phyloP scores from a whole-genome alignment of 2,329 filamentous ascomycete species.

The Cercospora zeae-maydis region DNA sequence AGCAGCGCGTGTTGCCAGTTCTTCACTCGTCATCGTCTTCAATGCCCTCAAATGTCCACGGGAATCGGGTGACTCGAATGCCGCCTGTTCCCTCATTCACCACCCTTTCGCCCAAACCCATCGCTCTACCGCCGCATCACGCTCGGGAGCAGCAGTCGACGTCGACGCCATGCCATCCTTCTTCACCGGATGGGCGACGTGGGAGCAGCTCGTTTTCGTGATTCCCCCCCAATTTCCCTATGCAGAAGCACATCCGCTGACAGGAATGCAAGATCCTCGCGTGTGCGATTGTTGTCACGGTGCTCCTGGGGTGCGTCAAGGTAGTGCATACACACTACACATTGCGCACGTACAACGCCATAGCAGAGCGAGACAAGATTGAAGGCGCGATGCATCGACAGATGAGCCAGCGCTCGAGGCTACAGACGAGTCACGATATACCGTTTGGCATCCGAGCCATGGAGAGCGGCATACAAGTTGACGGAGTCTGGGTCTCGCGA shows the following conservation, averaged over 20 bases:
- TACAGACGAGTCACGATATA: constrained; percentile 51
- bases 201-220: constrained; percentile 90
- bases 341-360: constrained; percentile 41
- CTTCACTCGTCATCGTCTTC: not conserved
- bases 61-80: not conserved
- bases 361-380: constrained; percentile 32
- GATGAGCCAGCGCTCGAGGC: constrained; percentile 30
- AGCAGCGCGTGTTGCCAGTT: not conserved
- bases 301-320: constrained; percentile 65
- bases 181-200: constrained; percentile 64
- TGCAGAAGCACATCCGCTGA: constrained; percentile 29
- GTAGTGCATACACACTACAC: constrained; percentile 48
- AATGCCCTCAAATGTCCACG: not conserved
- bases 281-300: constrained; percentile 65
- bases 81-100: not conserved
- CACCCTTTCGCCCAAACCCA: not conserved
- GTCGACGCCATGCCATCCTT: constrained; percentile 38
- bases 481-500: constrained; percentile 64
- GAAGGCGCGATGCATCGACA: constrained; percentile 35
- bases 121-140: not conserved
- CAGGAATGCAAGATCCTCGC: constrained; percentile 61
- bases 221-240: constrained; percentile 37
- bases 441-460: constrained; percentile 85
- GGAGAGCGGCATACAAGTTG: constrained; percentile 75
- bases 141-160: not conserved